A percentile compares a stretch with the other conserved stretches of the same genome.
These are phyloP conservation scores for Penicillium sp. DNA, from an alignment of 2,329 filamentous ascomycete genomes.

Conservation along the genomic window DNA sequence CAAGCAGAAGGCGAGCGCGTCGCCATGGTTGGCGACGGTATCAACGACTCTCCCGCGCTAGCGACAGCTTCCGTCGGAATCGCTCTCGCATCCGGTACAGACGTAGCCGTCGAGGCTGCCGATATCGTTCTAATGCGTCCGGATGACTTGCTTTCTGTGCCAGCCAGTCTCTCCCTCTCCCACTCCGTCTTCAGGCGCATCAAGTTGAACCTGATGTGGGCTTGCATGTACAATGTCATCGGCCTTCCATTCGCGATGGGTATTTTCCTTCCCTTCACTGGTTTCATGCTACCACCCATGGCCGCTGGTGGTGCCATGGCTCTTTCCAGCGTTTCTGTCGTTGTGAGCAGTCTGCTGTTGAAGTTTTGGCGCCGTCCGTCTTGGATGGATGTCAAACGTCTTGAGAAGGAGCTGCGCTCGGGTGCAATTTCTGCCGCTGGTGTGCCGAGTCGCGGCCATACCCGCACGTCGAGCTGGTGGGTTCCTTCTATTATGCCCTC, in stretches of 20 bases:
- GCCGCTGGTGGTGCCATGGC: constrained; percentile 95
- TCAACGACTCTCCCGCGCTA: constrained; percentile 95
- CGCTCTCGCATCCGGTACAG: constrained; percentile 86
- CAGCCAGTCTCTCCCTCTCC: constrained; percentile 77
- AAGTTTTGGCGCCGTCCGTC: constrained; percentile 80
- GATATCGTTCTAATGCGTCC: constrained; percentile 95
- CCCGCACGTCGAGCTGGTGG: constrained; percentile 32
- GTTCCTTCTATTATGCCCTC: constrained; percentile 28
- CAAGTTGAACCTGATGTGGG: constrained; percentile 89
- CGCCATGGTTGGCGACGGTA: constrained; percentile 97
- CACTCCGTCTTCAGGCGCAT: constrained; percentile 86
- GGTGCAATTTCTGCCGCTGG: constrained; percentile 20
- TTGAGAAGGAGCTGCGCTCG: constrained; percentile 57
- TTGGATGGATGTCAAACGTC: constrained; percentile 76
- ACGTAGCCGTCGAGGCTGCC: constrained; percentile 96
- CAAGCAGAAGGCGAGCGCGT: constrained; percentile 74
- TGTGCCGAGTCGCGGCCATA: constrained; percentile 12
- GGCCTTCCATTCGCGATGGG: constrained; percentile 97
- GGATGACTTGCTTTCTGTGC: constrained; percentile 88
- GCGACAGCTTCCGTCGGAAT: constrained; percentile 92
- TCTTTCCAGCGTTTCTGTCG: constrained; percentile 83
- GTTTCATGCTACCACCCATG: constrained; percentile 82
- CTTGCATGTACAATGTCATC: constrained; percentile 86
- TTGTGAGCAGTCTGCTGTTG: constrained; percentile 76
- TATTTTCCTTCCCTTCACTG: constrained; percentile 83